Evolutionary conservation across 495 filamentous ascomycete genomes (phyloP).

Genomic region (Pyrenula aspistea): DNA sequence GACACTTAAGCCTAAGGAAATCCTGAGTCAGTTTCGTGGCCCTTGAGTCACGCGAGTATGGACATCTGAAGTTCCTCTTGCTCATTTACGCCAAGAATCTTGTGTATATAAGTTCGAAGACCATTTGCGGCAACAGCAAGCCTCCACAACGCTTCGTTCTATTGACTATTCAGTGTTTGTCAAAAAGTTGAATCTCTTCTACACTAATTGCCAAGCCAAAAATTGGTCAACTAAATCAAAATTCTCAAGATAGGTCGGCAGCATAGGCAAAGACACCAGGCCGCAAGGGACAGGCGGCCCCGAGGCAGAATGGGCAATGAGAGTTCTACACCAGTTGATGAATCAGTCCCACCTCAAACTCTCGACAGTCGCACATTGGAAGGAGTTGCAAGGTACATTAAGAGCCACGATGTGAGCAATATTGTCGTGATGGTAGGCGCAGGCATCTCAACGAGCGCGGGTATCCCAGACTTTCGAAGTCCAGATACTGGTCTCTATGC

Average conservation of each 20-base stretch:
- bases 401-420: slow-evolving; percentile 46
- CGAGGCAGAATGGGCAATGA: slow-evolving; percentile 56
- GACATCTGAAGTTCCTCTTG: too few species aligned
- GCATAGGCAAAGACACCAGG: slow-evolving; percentile 17
- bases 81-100: too few species aligned
- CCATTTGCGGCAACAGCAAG: too few species aligned
- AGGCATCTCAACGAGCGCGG: slow-evolving; percentile 64
- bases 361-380: slow-evolving; percentile 55
- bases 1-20: too few species aligned
- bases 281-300: slow-evolving; percentile 10
- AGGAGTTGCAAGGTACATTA: slow-evolving; percentile 65
- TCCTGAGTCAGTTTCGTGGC: too few species aligned
- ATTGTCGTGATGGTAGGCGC: slow-evolving; percentile 71
- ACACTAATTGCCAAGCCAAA: too few species aligned
- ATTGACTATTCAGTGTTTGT: too few species aligned
- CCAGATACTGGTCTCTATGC: slow-evolving; percentile 80
- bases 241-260: slow-evolving; percentile 24
- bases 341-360: slow-evolving; percentile 48
- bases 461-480: slow-evolving; percentile 80
- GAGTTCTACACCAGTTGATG: slow-evolving; percentile 47
- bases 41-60: too few species aligned
- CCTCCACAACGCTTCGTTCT: too few species aligned
- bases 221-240: neutral
- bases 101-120: too few species aligned
- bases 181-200: too few species aligned